These are phyloP conservation scores for Rosellinia necatrix DNA, from an alignment of 2,329 filamentous ascomycete genomes.

Conservation along the genomic window DNA sequence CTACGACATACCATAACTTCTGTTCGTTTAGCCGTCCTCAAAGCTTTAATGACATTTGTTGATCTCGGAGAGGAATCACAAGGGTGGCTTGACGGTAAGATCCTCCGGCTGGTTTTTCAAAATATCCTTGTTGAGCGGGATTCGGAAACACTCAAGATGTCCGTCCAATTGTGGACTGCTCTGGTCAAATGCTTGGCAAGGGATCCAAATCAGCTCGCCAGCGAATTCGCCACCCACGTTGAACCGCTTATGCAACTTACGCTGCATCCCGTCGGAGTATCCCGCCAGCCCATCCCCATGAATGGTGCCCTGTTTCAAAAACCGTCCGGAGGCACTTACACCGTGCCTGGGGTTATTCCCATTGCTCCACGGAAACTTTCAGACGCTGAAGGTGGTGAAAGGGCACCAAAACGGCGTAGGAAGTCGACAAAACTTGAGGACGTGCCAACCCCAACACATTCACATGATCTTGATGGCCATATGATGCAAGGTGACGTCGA, in stretches of 20 bases:
- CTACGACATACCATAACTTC: conserved; percentile 95
- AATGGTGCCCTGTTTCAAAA: conserved; percentile 87
- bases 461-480: conserved; percentile 95
- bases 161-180: conserved; percentile 84
- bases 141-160: conserved; percentile 78
- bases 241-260: conserved; percentile 83
- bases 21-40: conserved; percentile 88
- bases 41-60: conserved; percentile 90
- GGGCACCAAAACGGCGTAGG: conserved; percentile 74
- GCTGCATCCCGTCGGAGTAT: conserved; percentile 89
- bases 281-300: conserved; percentile 90
- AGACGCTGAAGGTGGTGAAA: conserved; percentile 60
- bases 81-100: conserved; percentile 90
- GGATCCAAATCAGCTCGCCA: conserved; percentile 66
- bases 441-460: conserved; percentile 61
- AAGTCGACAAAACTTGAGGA: conserved; percentile 86
- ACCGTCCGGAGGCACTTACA: conserved; percentile 86
- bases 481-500: conserved; percentile 98
- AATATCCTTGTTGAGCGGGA: conserved; percentile 94
- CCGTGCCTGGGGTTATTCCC: conserved; percentile 52
- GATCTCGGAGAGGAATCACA: conserved; percentile 82
- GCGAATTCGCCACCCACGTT: conserved; percentile 76
- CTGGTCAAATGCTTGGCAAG: conserved; percentile 72
- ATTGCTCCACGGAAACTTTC: conserved; percentile 55
- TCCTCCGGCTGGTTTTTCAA: conserved; percentile 88